Base-by-base conservation (phyloP, 192 early-diverging fungal species). In the Backusella australiensis region DNA sequence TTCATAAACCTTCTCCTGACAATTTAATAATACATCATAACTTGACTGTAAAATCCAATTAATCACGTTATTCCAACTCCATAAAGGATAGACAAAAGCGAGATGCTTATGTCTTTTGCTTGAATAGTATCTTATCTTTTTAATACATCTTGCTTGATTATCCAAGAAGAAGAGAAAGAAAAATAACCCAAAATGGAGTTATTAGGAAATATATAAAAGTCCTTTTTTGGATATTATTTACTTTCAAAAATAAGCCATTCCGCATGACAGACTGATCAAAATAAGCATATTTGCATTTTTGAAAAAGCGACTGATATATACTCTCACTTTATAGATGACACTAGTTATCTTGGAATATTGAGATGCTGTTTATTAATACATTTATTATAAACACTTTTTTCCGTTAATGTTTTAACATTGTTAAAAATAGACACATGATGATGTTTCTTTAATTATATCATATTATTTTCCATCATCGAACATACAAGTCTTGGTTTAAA, bases 1-100 rank as follows among this genome's bases (percentile, higher is more conserved):
- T 63, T 63, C 26, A 63, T 26, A 63, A 63, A 63, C 23, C 9
- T 12, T 29, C 26, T 63, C 56, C 56, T 63, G 11, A 29, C 29
- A 63, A 63, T 63, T 63, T 63, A 26, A 63, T 63, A 29, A 63
- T 63, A 29, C 56, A 26, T 29, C 56, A 63, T 63, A 63, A 63
- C 56, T 63, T 63, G 26, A 6, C 12, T 26, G 26, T 3, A 29
- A 63, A 11, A 63, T 12, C 14, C 23, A 29, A 29, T 1, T 63
- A 14, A 6, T 49, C 46, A 21, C 0, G 46, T n/a, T 49, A 49
- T 49, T n/a, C 17, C 19, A 0, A 1, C 0, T 19, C 46, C 46
- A 49, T 49, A n/a, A 49, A 49, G 5, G 4, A 49, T 49, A 6
- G 46, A 49, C 15, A 49, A n/a, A 49, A n/a, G 19, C 6, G 1